A percentile compares a stretch with the other conserved stretches of the same genome.
phyloP scores from a whole-genome alignment of 108 stramenopile species.

The Nitzschia sp. region DNA sequence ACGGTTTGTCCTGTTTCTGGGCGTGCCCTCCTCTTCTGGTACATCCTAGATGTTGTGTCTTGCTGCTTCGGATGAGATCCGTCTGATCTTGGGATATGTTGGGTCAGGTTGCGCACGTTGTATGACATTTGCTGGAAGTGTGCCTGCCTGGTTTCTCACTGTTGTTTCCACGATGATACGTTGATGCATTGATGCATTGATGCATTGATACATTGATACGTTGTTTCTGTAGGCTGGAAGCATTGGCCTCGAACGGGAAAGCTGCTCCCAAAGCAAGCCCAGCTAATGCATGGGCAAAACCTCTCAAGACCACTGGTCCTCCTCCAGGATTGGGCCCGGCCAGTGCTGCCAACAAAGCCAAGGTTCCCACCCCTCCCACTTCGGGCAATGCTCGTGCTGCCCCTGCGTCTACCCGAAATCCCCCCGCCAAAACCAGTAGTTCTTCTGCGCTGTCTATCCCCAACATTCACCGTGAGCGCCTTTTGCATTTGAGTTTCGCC shows the following conservation, averaged over 20 bases:
- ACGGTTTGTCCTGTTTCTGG: neutral
- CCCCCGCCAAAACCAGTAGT: neutral
- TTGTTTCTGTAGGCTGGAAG: conserved; percentile 5
- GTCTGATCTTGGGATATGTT: too few relatives aligned
- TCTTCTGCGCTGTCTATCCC: neutral
- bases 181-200: neutral
- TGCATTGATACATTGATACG: neutral
- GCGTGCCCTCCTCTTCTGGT: neutral
- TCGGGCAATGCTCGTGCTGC: neutral
- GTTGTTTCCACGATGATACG: too few relatives aligned
- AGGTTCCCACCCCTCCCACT: conserved; percentile 14
- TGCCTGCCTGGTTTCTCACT: neutral
- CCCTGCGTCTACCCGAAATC: neutral
- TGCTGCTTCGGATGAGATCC: too few relatives aligned
- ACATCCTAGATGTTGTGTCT: neutral
- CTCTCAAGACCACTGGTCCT: conserved; percentile 35
- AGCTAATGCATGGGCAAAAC: conserved; percentile 44
- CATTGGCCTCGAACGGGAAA: conserved; percentile 22
- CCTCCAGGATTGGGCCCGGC: conserved; percentile 51
- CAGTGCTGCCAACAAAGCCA: conserved; percentile 5
- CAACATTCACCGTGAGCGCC: conserved; percentile 56
- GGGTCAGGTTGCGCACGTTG: too few relatives aligned
- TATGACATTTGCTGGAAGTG: neutral
- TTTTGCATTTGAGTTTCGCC: conserved; percentile 59
- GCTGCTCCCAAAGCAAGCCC: conserved; percentile 17